Percentiles rank a stretch among this genome's conserved stretches.
These are phyloP conservation scores for Podaxis rugospora DNA, from an alignment of 768 basidiomycete species.

Conservation along the genomic window DNA sequence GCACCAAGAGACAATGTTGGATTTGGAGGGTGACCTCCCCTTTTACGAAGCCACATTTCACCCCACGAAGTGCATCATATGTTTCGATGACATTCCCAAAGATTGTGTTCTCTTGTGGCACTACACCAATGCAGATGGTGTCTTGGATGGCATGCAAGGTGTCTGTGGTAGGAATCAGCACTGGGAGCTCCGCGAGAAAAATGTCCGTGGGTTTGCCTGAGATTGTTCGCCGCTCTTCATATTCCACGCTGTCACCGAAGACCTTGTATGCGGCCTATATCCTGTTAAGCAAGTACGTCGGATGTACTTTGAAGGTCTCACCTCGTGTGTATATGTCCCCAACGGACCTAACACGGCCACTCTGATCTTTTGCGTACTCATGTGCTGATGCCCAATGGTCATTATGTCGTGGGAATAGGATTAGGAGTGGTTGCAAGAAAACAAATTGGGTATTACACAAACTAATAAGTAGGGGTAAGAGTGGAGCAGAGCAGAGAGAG, in stretches of 20 bases:
- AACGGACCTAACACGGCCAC: conserved; percentile 63
- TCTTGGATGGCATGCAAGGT: conserved; percentile 48
- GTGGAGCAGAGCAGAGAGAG: neutral
- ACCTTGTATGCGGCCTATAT: conserved; percentile 34
- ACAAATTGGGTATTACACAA: neutral
- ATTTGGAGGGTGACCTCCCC: conserved; percentile 59
- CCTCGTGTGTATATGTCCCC: conserved; percentile 68
- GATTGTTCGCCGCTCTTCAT: conserved; percentile 31
- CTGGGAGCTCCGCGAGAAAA: neutral
- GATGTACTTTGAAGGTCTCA: conserved; percentile 13
- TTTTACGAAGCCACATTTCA: conserved; percentile 45
- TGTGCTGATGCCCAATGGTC: neutral
- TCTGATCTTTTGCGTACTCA: conserved; percentile 13
- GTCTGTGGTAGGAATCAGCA: conserved; percentile 31
- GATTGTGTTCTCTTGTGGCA: conserved; percentile 79
- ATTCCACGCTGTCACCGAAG: conserved; percentile 29
- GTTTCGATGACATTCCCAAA: conserved; percentile 74
- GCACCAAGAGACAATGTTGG: conserved; percentile 67
- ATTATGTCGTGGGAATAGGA: conserved; percentile 7
- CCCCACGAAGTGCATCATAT: conserved; percentile 57
- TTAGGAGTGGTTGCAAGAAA: neutral
- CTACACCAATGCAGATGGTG: conserved; percentile 49
- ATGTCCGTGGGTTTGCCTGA: conserved; percentile 19
- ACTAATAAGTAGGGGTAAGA: neutral
- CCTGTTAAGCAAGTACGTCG: neutral